Conservation (phyloP, 164 flowering plant genomes). For the Cinnamomum micranthum region DNA sequence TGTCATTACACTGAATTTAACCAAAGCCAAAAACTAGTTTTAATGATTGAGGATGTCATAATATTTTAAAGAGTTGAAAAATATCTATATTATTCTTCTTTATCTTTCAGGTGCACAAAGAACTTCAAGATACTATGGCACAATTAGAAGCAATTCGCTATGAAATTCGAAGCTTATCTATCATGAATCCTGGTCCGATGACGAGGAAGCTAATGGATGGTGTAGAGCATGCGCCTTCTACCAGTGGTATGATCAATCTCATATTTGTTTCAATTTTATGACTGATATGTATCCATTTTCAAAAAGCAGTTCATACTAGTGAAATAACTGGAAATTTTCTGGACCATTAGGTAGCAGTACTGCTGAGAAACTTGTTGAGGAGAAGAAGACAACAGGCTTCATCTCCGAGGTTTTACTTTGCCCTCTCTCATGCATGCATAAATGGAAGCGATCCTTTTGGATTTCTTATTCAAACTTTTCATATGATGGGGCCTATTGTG, state of each 20-base stretch:
- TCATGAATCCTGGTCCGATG: constrained; percentile 76
- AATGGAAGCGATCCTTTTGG: background rate
- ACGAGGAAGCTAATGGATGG: constrained; percentile 54
- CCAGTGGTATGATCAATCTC: constrained; percentile 22
- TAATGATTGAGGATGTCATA: background rate
- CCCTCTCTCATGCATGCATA: background rate
- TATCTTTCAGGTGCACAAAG: constrained; percentile 74
- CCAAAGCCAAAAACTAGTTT: no score
- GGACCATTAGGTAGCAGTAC: constrained; percentile 11
- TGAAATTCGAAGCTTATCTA: constrained; percentile 70
- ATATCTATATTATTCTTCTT: constrained; percentile 5
- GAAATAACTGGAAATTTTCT: constrained; percentile 1
- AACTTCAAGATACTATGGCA: constrained; percentile 80
- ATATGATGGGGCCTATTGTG: background rate
- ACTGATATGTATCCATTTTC: background rate
- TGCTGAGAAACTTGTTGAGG: constrained; percentile 24
- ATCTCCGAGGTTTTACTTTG: constrained; percentile 22
- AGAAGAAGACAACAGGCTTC: constrained; percentile 11
- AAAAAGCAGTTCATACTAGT: background rate
- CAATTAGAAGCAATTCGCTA: constrained; percentile 86
- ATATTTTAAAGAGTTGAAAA: background rate
- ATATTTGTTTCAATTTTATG: background rate
- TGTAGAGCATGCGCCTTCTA: constrained; percentile 22
- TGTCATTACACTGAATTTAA: no score
- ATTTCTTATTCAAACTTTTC: no score